These are phyloP conservation scores for Suillus clintonianus DNA, from an alignment of 768 basidiomycete species.

Conservation along the genomic window DNA sequence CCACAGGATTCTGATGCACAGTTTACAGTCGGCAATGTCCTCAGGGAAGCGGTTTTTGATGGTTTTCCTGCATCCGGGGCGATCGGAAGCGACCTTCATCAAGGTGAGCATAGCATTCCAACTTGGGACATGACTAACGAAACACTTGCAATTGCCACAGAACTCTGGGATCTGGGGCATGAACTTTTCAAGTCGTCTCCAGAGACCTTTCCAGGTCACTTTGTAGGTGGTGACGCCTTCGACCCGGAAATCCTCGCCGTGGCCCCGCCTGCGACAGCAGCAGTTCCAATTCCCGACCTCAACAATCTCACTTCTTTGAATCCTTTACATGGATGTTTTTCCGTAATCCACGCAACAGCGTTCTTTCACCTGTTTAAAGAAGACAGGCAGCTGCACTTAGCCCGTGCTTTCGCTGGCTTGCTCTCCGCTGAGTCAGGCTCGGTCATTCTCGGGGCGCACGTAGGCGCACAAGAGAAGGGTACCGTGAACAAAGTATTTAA, in stretches of 20 bases:
- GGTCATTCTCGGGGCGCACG: constrained; percentile 46
- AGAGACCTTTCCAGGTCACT: constrained; percentile 50
- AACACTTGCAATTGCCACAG: constrained; percentile 32
- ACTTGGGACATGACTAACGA: not conserved
- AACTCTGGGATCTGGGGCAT: constrained; percentile 60
- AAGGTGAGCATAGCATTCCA: too few species aligned
- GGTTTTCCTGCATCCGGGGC: too few species aligned
- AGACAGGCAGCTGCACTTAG: constrained; percentile 41
- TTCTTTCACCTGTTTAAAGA: constrained; percentile 52
- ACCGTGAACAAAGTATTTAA: not conserved
- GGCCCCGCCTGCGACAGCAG: constrained; percentile 22
- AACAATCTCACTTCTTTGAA: constrained; percentile 39
- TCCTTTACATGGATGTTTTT: constrained; percentile 44
- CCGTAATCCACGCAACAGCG: constrained; percentile 18
- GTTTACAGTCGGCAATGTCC: too few species aligned
- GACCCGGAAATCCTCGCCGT: constrained; percentile 42
- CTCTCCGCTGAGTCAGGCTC: constrained; percentile 45
- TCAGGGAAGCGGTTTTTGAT: too few species aligned
- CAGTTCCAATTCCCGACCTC: constrained; percentile 24
- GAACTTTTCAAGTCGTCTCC: constrained; percentile 55
- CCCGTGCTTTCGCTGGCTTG: constrained; percentile 40
- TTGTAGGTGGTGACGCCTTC: constrained; percentile 56
- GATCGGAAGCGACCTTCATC: too few species aligned
- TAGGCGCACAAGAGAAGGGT: constrained; percentile 13
- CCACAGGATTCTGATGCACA: too few species aligned